Evolutionary conservation across 768 basidiomycete species (phyloP).

Genomic region (Tulasnella sp.): DNA sequence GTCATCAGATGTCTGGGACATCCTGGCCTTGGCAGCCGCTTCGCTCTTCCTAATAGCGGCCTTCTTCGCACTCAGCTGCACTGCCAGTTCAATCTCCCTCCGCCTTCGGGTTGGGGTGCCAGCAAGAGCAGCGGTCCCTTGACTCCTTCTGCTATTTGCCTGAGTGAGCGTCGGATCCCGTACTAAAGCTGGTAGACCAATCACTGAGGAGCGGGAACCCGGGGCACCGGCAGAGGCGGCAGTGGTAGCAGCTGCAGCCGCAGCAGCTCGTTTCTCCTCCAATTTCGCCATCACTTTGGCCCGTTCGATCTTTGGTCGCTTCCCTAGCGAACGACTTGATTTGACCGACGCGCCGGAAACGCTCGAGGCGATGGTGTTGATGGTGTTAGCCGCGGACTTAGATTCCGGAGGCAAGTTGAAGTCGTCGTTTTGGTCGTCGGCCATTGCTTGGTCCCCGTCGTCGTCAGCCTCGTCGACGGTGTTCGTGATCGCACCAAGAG

Average conservation of each 20-base stretch:
- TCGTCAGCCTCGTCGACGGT: not conserved
- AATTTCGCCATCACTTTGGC: conserved; percentile 36
- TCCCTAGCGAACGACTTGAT: not conserved
- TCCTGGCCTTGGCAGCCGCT: not conserved
- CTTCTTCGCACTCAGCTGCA: conserved; percentile 32
- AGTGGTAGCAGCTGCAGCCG: conserved; percentile 5
- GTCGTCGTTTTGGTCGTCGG: conserved; percentile 16
- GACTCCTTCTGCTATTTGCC: not conserved
- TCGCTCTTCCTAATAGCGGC: conserved; percentile 31
- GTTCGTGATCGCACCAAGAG: conserved; percentile 26
- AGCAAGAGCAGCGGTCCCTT: conserved; percentile 11
- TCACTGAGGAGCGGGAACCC: not conserved
- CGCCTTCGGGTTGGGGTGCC: conserved; percentile 13
- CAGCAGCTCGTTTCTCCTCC: conserved; percentile 31
- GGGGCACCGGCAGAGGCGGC: not conserved
- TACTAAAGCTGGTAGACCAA: not conserved
- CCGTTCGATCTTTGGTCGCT: conserved; percentile 35
- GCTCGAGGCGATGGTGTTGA: conserved; percentile 4
- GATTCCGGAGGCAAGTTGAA: not conserved
- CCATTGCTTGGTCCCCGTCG: not conserved
- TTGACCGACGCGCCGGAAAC: conserved; percentile 6
- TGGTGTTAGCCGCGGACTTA: not conserved
- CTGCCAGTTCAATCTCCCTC: conserved; percentile 4
- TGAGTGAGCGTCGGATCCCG: not conserved
- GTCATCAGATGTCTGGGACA: not conserved